Evolutionary conservation across 2,329 filamentous ascomycete species (phyloP), one percentile per base, ranked within the genome.

Genomic region (Fulvia fulva): DNA sequence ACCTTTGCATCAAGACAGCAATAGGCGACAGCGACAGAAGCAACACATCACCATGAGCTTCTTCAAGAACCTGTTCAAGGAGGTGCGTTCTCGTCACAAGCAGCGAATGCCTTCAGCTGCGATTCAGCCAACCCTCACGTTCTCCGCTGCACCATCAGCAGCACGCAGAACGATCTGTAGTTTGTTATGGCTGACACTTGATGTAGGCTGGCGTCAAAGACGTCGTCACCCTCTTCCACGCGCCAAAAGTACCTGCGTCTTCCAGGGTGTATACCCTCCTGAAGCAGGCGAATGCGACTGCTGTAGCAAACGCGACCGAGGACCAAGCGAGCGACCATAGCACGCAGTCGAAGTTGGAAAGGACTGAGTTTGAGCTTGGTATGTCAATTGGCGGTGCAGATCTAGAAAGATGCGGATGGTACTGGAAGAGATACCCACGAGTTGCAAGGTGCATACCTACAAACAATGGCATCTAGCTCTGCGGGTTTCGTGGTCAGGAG

Each of bases 201-300:
- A 41, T 14, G 19, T 52, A 66, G 78, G 70, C 74, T 51, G 77
- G 76, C 66, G 74, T 75, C 63, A 80, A 80, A 69, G 92, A 97
- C 80, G 90, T 96, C 66, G 85, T 97, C 73, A 97, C 93, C 61
- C 87, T 99, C 80, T 99, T 97, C 82, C 92, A 97, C 83, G 89
- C 90, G 75, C 84, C 93, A 58, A 83, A 81, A 68, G 83, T 84
- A 55, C 83, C 88, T 22, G 81, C 87, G 63, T 97, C 92, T 3
- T 80, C 84, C 52, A 85, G 88, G 60, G 88, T 88, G 30, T 84
- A 87, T 61, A 87, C 84, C 44, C 78, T 96, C 54, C 84, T 97
- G 60, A 95, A 94, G 78, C 87, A 93, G 76, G 83, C 86, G 30
- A 89, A 89, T 25, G 87, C 88, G 50, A 85, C 84, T 50, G 86